Evolutionary conservation across 805 yeast species (phyloP), one percentile per base, ranked within the genome.

Genomic region (Teunomyces cretensis): DNA sequence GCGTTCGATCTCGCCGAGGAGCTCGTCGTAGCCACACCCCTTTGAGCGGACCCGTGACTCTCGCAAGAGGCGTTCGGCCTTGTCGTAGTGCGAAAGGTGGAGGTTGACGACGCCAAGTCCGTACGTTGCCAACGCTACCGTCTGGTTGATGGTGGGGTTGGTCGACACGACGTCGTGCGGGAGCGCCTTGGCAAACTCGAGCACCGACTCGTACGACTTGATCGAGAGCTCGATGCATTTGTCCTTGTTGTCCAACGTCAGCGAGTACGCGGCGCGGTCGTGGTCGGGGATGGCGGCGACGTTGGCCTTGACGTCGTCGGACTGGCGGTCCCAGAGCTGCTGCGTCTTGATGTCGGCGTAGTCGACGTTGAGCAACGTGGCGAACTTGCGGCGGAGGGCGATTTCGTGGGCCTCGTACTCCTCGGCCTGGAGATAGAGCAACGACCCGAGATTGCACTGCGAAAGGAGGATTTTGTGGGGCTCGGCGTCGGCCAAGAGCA

Each of bases 81-180:
- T 65, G 2, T 71, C 75, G 45, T 78, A 70, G 9, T 82, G 67
- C 0, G 83, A 78, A 38, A 71, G 58, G 54, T 87, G 88, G n/a
- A 84, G 64, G 36, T 79, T 75, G 9, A 88, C 75, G 4, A 90
- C 95, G 1, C 97, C 98, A 33, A 88, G 70, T 0, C 96, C 95
- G 58, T 86, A 91, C 0, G 89, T 81, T 0, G 96, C 81, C 60
- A 91, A 71, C 0, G 95, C 94, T 33, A 86, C 81, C 1, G 86
- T 80, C 50, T 86, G 88, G 27, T 79, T 75, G 9, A 85, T 65
- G 5, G 43, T 33, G n/a, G 33, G 32, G 37, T 60, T 56, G 22
- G 48, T 44, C n/a, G 46, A 43, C 24, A 54, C 50, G 13, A 55
- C 46, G 13, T 64, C 62, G 41, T 50, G 52, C 17, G 71, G 65